Evolutionary conservation across 1,139 yeast genomes (phyloP), one percentile per base, ranked within the genome.

Genomic region (Yamadazyma conglobata): DNA sequence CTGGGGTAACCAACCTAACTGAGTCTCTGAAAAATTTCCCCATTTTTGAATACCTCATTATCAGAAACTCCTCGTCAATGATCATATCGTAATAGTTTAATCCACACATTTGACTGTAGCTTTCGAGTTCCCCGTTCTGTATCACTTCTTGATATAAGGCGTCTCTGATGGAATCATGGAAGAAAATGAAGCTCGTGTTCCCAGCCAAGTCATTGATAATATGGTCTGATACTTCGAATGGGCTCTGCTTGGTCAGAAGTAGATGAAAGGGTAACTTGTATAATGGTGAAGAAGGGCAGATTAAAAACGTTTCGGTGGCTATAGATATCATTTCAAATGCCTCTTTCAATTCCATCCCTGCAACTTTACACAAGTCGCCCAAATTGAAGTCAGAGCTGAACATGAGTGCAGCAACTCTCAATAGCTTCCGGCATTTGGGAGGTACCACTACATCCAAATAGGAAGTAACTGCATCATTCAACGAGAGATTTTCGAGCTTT

Each of bases 221-320:
- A 2, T 55, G 46, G 12, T 62, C 63, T 4, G 56, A 45, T n/a
- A 73, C 35, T 3, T 59, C 59, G 30, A 71, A 63, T 0, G 71
- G 64, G 22, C 59, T 55, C 1, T 54, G 55, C 3, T 50, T 47
- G 2, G 57, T 48, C 21, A 61, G 34, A 15, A 56, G 34, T 6
- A 27, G 17, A 35, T 67, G 66, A 38, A 71, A 69, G 4, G 79
- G 78, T 19, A 71, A 54, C 40, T 73, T 73, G 46, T 73, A 72
- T 38, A 61, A 64, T 1, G 69, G 53, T 14, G 68, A 63, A 8
- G 62, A 52, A 1, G 78, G 74, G 1, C 50, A 42, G 6, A 74
- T 43, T 1, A 71, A 31, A 21, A 56, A 54, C 10, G 54, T 35
- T 20, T 61, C 60, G 12, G 64, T 47, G 11, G 68, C 65, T 22